Evolutionary conservation across 2,329 filamentous ascomycete genomes (phyloP).

Genomic region (Penicillium sp.): DNA sequence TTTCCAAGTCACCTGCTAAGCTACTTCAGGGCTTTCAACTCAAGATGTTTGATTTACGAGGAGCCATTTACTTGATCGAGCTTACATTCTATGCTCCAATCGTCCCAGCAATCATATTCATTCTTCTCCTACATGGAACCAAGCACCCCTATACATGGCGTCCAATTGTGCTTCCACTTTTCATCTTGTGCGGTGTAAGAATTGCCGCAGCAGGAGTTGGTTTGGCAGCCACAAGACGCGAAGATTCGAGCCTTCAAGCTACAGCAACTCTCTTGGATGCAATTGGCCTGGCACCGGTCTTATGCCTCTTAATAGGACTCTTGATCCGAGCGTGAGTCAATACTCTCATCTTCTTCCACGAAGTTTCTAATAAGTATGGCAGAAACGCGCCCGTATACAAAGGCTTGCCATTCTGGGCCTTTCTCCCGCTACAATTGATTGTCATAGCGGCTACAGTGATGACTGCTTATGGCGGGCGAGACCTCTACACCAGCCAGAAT

Average conservation of each 20-base stretch:
- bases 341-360: neutral
- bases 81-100: constrained; percentile 14
- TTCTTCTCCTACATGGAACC: constrained; percentile 11
- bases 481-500: constrained; percentile 9
- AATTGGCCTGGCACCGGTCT: constrained; percentile 12
- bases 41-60: constrained; percentile 12
- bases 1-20: too few relatives aligned
- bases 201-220: too few relatives aligned
- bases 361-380: constrained; percentile 3
- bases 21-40: neutral
- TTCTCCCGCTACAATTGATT: constrained; percentile 11
- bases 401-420: constrained; percentile 11
- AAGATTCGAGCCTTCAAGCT: constrained; percentile 9
- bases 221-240: constrained; percentile 5
- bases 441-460: constrained; percentile 12
- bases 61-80: constrained; percentile 15
- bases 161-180: constrained; percentile 12
- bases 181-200: constrained; percentile 4
- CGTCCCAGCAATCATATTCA: constrained; percentile 11
- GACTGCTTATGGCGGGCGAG: constrained; percentile 13
- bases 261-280: constrained; percentile 13
- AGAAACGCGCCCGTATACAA: constrained; percentile 13
- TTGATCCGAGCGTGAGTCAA: constrained; percentile 11
- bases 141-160: constrained; percentile 15
- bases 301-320: constrained; percentile 11